Percentiles rank a stretch among this genome's conserved stretches.
phyloP scores from a whole-genome alignment of 352 stramenopile species.

The Phytophthora citricola region DNA sequence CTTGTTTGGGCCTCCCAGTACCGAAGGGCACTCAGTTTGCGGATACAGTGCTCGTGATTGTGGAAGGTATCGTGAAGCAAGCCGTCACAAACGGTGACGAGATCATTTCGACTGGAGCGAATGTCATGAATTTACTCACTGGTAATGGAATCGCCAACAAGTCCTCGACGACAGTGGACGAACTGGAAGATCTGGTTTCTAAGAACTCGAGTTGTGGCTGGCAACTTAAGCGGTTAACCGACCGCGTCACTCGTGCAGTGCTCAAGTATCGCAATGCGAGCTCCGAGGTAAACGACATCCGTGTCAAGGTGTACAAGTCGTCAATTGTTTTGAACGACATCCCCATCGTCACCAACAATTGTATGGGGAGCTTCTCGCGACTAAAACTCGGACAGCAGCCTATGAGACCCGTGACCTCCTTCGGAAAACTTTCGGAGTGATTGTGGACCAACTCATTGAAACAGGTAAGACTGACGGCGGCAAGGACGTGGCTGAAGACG shows the following conservation, averaged over 20 bases:
- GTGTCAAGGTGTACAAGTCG: constrained; percentile 34
- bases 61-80: constrained; percentile 39
- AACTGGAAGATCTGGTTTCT: constrained; percentile 26
- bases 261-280: constrained; percentile 23
- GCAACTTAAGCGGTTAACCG: constrained; percentile 34
- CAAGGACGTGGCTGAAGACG: constrained; percentile 28
- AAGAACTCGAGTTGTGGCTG: constrained; percentile 34
- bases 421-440: constrained; percentile 38
- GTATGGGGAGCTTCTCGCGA: constrained; percentile 28
- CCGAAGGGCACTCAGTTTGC: constrained; percentile 7
- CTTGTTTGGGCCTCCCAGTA: constrained; percentile 13
- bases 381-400: constrained; percentile 16
- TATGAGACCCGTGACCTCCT: constrained; percentile 35
- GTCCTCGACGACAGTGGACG: constrained; percentile 15
- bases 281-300: constrained; percentile 11
- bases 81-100: constrained; percentile 30
- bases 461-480: constrained; percentile 32
- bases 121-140: constrained; percentile 34
- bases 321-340: constrained; percentile 42
- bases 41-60: constrained; percentile 13
- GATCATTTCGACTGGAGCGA: constrained; percentile 31
- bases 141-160: constrained; percentile 13
- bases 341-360: constrained; percentile 39
- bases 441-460: constrained; percentile 38
- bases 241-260: constrained; percentile 25